Evolutionary conservation across 1,284 basidiomycete genomes (phyloP), one percentile per base, ranked within the genome.

Genomic region (Moniliella sp.): DNA sequence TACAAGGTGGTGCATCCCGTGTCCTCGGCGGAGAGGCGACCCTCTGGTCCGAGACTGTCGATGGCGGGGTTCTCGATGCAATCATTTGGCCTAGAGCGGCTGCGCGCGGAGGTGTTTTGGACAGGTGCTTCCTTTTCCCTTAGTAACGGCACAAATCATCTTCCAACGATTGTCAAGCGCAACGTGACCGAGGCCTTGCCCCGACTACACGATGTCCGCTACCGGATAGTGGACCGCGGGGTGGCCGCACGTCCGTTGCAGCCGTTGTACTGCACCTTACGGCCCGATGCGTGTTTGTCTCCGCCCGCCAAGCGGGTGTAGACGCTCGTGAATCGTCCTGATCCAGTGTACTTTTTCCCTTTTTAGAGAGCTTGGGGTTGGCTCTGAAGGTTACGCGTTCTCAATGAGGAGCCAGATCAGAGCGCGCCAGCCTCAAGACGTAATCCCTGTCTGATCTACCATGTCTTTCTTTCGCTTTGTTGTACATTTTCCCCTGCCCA

Each of bases 41-140:
- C 2, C 64, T 82, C 1, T 82, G 79, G 79, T 67, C 73, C 2
- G 78, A 82, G 61, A 76, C 80, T 59, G 70, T 74, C 2, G 69
- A 70, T 27, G 69, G 72, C 9, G 64, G 67, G 33, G 80, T 78
- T 53, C 60, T 83, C 31, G 78, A 83, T 47, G 49, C 67, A 1
- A 70, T 73, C 35, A 64, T 72, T 5, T 83, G 79, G 61, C 80
- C 81, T 2, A 68, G 79, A 32, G 75, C 77, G 5, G 76, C 77
- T 0, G 68, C 74, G 0, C 4, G 78, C 78, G 0, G 80, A 84
- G 64, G 37, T 82, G 11, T 82, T 76, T 62, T 83, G 79, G 79
- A 73, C 70, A 2, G 76, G 80, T 0, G 65, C 67, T 3, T 3
- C 9, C 4, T 29, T 21, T 8, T 12, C n/a, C 0, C 63, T 60